phyloP scores from a whole-genome alignment of 192 early-diverging fungal genomes.

The Gaertneriomyces sp. region DNA sequence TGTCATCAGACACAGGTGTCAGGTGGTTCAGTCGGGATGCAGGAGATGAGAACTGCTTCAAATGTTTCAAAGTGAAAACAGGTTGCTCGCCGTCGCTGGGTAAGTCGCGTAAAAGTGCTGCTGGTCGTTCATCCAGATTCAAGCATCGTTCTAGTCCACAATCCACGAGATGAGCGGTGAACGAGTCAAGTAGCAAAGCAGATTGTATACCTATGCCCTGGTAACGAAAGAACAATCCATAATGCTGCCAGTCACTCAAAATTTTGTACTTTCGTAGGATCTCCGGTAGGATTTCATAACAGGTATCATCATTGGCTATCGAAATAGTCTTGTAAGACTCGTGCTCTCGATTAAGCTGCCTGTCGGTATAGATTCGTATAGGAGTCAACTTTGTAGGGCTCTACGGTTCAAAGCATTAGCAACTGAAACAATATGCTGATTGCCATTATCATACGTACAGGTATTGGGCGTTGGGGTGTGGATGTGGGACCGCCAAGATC shows the following conservation, averaged over 20 bases:
- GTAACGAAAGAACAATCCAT: constrained; percentile 70
- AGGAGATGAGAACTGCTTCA: constrained; percentile 22
- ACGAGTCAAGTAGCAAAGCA: constrained; percentile 3
- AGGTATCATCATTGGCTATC: constrained; percentile 75
- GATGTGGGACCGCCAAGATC: no score
- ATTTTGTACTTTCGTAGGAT: constrained; percentile 92
- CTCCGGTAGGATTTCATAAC: constrained; percentile 78
- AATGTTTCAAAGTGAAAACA: constrained; percentile 69
- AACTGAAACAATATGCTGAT: no score
- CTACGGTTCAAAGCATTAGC: no score
- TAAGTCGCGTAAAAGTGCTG: constrained; percentile 32
- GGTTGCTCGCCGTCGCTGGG: constrained; percentile 46
- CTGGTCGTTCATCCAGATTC: constrained; percentile 74
- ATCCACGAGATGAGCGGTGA: background rate
- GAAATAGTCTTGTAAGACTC: constrained; percentile 86
- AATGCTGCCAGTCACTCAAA: constrained; percentile 78
- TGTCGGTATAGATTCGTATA: constrained; percentile 85
- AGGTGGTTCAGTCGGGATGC: constrained; percentile 6
- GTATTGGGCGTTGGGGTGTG: no score
- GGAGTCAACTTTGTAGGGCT: constrained; percentile 37
- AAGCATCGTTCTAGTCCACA: constrained; percentile 57
- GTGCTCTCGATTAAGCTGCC: constrained; percentile 55
- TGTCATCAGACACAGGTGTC: background rate
- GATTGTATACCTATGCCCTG: constrained; percentile 50
- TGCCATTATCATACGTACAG: no score